Base-by-base conservation (phyloP, 2,329 filamentous ascomycete genomes). In the Aspergillus sp. region DNA sequence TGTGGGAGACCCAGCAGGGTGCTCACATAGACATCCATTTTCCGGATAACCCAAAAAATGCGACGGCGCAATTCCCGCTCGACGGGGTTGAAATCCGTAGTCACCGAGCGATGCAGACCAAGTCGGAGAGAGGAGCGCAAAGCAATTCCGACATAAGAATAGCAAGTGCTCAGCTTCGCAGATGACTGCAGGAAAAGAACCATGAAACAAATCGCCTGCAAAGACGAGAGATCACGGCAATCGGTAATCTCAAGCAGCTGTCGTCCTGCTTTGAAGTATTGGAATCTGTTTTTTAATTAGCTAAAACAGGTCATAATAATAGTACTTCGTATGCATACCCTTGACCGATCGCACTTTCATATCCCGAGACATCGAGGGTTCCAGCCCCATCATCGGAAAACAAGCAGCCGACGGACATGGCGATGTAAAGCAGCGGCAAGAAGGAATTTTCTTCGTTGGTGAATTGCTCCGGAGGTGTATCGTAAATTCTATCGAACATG, bases 111-210 rank as follows among this genome's bases (percentile, higher is more conserved):
- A 71, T 95, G 90, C 24, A 93, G 78, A 7, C 90, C 90, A 75
- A 93, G 87, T 27, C 89, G 85, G 34, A 93, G 75, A n/a, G 89
- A 86, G 6, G 89, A 88, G 51, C 89, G 84, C 49, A 93, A 78
- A 2, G 89, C 90, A 65, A 93, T 89, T 6, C 90, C 90, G 48
- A 93, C 83, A 65, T 91, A 92, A 0, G 89, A 86, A 72, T 93
- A 93, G 70, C 90, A 93, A 9, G 86, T 89, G 68, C 87, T 90
- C 30, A 93, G 77, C 68, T 91, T 90, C 9, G 89, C 89, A 2
- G 90, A 90, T 2, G 88, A 86, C 68, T 95, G 90, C 1, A 93
- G 80, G 68, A 93, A 95, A 3, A 93, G 77, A 49, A 92, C 89
- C 82, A 92, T 89, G 70, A 91, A 92, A 19, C 92, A 77, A 6